Evolutionary conservation across 176 grass and related monocot species (phyloP), one percentile per base, ranked within the genome.

Genomic region (Raddia distichophylla): DNA sequence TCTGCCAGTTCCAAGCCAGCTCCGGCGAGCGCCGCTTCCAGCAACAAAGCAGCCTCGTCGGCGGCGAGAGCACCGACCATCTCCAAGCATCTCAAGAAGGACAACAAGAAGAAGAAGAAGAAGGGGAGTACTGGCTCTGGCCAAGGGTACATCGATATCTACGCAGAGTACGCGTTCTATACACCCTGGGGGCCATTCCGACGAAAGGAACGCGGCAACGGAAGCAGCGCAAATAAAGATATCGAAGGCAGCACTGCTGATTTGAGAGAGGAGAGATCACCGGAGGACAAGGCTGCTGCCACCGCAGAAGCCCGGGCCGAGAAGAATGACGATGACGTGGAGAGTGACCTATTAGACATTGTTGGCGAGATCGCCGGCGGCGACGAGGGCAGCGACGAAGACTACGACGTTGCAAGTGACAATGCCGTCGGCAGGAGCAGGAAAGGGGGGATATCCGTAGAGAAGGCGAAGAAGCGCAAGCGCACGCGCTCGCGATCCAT

Each of bases 101-200:
- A 27, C 27, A 27, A 27, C 0, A 60, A 40, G 86, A 82, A 19
- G 73, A 60, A 10, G 40, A 60, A 40, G 86, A 82, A 19, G 73
- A 60, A 10, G 4, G 35, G 13, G 5, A 34, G 5, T 35, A 11
- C 19, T 49, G 61, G 60, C 6, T 48, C 27, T 1, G 61, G 60
- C 34, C 1, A 37, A 4, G 60, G 52, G 32, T 37, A 63, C 44
- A 62, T 68, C 33, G 37, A 40, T 40, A 40, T 40, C 37, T 40
- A 40, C 37, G 37, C 37, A 40, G 37, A 40, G 4, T 40, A 3
- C 37, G 37, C 37, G 3, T 80, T 80, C 51, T 89, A 84, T 16
- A 52, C 61, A 6, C 14, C 44, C 11, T 84, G 79, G 27, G 81
- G 69, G 1, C 22, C 62, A 12, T 90, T 64, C 54, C 45, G 53